Evolutionary conservation across 1,139 yeast species (phyloP).

Genomic region (Pichia terricola): DNA sequence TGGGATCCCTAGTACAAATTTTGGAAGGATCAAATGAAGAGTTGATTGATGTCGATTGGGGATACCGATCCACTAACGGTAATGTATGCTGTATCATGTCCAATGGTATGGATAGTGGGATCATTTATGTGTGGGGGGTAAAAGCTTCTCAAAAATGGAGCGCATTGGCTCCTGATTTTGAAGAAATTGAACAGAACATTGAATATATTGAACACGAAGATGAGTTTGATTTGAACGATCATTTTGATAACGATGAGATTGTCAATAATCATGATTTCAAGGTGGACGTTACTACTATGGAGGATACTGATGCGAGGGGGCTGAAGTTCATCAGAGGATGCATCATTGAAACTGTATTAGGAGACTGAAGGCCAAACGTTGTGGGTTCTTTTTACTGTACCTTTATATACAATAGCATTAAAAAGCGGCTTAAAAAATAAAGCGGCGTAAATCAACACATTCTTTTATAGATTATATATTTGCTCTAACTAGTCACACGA

Average conservation of each 20-base stretch:
- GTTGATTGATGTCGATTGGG: constrained; percentile 80
- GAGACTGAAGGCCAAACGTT: neutral
- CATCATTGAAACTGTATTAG: constrained; percentile 27
- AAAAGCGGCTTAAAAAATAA: too few relatives aligned
- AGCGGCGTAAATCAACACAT: too few relatives aligned
- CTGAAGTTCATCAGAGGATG: constrained; percentile 33
- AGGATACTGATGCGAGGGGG: constrained; percentile 62
- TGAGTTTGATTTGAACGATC: constrained; percentile 79
- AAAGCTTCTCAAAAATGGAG: constrained; percentile 91
- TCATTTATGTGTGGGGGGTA: constrained; percentile 75
- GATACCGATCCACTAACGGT: constrained; percentile 37
- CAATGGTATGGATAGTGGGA: constrained; percentile 84
- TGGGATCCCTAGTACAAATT: constrained; percentile 82
- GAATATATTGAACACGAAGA: constrained; percentile 85
- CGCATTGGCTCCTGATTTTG: constrained; percentile 94
- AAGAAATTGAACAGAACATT: constrained; percentile 85
- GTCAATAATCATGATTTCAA: constrained; percentile 49
- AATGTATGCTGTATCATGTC: constrained; percentile 59
- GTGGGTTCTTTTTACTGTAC: too few relatives aligned
- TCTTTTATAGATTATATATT: too few relatives aligned
- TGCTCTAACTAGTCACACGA: too few relatives aligned
- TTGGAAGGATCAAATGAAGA: constrained; percentile 90
- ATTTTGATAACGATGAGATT: constrained; percentile 51
- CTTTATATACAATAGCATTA: too few relatives aligned
- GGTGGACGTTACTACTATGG: constrained; percentile 64